Conservation (phyloP, 805 yeast genomes). For the Isabelozyma heimii region DNA sequence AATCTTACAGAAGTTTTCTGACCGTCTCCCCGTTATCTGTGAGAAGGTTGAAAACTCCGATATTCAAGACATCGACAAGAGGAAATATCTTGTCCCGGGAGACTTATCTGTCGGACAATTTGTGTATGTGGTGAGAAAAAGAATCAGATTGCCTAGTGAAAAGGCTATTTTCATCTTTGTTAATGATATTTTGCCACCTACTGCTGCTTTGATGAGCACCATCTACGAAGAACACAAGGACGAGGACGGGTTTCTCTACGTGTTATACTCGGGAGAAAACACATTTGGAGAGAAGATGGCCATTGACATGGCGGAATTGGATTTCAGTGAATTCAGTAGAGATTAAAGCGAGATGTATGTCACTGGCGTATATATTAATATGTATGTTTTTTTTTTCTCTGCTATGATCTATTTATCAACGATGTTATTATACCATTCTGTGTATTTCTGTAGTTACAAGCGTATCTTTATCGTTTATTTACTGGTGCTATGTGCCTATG, state of each 20-base stretch:
- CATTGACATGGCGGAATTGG: constrained; percentile 5
- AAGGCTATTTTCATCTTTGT: constrained; percentile 97
- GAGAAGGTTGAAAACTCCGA: constrained; percentile 97
- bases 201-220: constrained; percentile 94
- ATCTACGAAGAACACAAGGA: constrained; percentile 97
- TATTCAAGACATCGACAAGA: constrained; percentile 93
- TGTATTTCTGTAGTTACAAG: no score
- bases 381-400: no score
- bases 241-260: constrained; percentile 95
- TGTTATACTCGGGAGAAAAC: constrained; percentile 95
- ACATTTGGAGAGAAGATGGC: constrained; percentile 65
- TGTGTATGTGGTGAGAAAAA: constrained; percentile 94
- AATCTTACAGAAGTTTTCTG: constrained; percentile 82
- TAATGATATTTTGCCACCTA: constrained; percentile 95
- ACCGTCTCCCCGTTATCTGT: constrained; percentile 95
- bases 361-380: no score
- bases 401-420: neutral
- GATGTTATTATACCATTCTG: no score
- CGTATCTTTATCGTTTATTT: neutral
- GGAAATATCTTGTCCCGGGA: constrained; percentile 93
- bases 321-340: neutral
- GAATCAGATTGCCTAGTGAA: constrained; percentile 93
- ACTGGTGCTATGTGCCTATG: neutral
- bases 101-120: constrained; percentile 97
- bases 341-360: no score